Percentiles rank a stretch among this genome's conserved stretches.
Conservation (phyloP, 371 early-diverging fungal genomes). For the Synchytrium microbalum region DNA sequence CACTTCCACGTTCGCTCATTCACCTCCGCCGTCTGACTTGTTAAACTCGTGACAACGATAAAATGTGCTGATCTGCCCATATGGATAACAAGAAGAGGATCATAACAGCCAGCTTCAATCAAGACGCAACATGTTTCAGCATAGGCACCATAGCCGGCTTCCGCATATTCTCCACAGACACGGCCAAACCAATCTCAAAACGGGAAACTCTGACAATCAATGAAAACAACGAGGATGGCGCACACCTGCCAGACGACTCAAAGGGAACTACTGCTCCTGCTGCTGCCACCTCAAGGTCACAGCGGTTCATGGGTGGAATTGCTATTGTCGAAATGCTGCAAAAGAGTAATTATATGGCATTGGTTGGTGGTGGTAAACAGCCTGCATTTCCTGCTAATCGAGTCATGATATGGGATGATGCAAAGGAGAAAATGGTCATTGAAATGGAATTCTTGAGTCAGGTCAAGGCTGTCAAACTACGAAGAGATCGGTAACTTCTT, state of each 20-base stretch:
- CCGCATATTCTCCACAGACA: slow-evolving; percentile 24
- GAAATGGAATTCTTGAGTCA: slow-evolving; percentile 76
- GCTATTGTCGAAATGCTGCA: slow-evolving; percentile 24
- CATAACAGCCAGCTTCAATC: slow-evolving; percentile 24
- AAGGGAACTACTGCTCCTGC: neutral
- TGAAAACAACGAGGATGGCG: too few relatives aligned
- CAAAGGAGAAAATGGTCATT: slow-evolving; percentile 57
- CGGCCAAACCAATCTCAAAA: slow-evolving; percentile 13
- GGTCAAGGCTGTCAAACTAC: slow-evolving; percentile 71
- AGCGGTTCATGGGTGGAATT: slow-evolving; percentile 11
- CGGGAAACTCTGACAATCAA: slow-evolving; percentile 11
- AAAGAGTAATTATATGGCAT: slow-evolving; percentile 25
- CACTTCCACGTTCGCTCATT: too few relatives aligned
- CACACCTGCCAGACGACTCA: too few relatives aligned
- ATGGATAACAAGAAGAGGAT: too few relatives aligned
- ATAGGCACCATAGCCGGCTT: slow-evolving; percentile 23
- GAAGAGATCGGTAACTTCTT: slow-evolving; percentile 74
- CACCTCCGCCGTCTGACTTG: too few relatives aligned
- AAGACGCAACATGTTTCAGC: slow-evolving; percentile 22
- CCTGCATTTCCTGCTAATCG: slow-evolving; percentile 19
- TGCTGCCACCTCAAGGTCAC: neutral
- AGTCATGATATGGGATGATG: slow-evolving; percentile 54
- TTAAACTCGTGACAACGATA: too few relatives aligned
- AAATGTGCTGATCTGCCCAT: too few relatives aligned
- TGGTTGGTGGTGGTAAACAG: slow-evolving; percentile 25